Percentiles rank a stretch among this genome's conserved stretches.
Evolutionary conservation across 1,284 basidiomycete genomes (phyloP).

Genomic region (Pascua sp.): DNA sequence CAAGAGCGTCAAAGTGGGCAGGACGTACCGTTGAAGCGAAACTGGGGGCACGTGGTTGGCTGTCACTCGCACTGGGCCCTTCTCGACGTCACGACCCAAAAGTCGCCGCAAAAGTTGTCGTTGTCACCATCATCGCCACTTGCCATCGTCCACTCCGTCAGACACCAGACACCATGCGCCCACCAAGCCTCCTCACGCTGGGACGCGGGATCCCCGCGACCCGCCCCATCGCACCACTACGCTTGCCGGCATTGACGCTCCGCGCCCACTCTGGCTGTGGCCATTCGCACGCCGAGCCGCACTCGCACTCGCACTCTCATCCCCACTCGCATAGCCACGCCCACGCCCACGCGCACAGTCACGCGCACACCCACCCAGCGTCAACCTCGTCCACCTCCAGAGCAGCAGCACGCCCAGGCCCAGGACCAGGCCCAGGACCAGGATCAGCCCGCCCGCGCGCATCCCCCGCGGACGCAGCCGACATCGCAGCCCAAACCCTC

Average conservation of each 20-base stretch:
- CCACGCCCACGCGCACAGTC: background rate
- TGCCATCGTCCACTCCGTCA: background rate
- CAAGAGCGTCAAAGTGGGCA: background rate
- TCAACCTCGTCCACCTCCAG: background rate
- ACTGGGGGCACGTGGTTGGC: background rate
- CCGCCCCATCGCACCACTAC: background rate
- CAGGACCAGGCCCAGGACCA: background rate
- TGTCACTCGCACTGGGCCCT: background rate
- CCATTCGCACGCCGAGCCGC: background rate
- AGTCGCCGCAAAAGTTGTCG: conserved; percentile 1
- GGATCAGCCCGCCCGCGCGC: background rate
- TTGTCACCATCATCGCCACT: background rate
- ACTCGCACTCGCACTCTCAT: background rate
- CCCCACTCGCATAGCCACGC: too few relatives aligned
- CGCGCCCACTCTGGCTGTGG: background rate
- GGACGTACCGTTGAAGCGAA: background rate
- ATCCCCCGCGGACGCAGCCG: background rate
- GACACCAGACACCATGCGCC: background rate
- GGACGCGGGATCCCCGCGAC: background rate
- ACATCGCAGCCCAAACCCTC: background rate
- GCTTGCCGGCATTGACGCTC: background rate
- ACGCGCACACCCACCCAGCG: conserved; percentile 6
- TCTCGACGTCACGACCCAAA: background rate
- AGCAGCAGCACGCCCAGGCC: background rate
- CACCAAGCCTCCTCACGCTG: background rate